phyloP scores from a whole-genome alignment of 164 flowering plant genomes.

The Umbilicus rupestris region DNA sequence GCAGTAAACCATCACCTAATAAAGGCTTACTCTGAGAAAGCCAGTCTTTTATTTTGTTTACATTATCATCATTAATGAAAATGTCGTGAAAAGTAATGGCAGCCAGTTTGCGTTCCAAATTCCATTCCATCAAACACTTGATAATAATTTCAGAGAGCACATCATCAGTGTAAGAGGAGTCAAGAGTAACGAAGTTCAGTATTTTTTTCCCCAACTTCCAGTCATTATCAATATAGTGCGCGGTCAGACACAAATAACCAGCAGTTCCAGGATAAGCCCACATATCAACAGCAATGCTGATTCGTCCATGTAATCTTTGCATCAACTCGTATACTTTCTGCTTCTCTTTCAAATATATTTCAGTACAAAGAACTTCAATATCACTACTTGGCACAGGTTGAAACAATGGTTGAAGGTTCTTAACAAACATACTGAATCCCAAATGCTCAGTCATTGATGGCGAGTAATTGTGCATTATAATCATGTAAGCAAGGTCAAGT shows the following conservation, averaged over 20 bases:
- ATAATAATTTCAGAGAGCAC: conserved; percentile 43
- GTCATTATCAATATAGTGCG: conserved; percentile 55
- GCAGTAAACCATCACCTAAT: conserved; percentile 36
- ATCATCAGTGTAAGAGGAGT: conserved; percentile 47
- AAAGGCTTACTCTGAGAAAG: conserved; percentile 41
- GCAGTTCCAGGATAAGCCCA: conserved; percentile 51
- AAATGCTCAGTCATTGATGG: conserved; percentile 69
- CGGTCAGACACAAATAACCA: conserved; percentile 47
- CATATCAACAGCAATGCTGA: conserved; percentile 48
- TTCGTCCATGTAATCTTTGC: conserved; percentile 45
- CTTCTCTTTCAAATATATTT: conserved; percentile 62
- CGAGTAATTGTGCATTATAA: conserved; percentile 81
- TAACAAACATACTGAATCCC: conserved; percentile 64
- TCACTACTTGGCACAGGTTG: conserved; percentile 31
- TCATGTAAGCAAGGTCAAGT: conserved; percentile 78
- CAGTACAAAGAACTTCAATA: conserved; percentile 44
- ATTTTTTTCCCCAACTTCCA: conserved; percentile 60
- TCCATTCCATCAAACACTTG: conserved; percentile 60
- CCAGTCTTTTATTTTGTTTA: conserved; percentile 38
- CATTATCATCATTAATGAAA: conserved; percentile 35
- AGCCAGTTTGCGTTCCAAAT: conserved; percentile 54
- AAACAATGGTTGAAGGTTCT: conserved; percentile 73
- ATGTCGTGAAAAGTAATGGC: conserved; percentile 49
- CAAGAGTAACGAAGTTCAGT: conserved; percentile 49
- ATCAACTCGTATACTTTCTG: conserved; percentile 44